Percentiles rank a stretch among this genome's conserved stretches.
phyloP scores from a whole-genome alignment of 2,329 filamentous ascomycete species.

The Fusarium redolens region DNA sequence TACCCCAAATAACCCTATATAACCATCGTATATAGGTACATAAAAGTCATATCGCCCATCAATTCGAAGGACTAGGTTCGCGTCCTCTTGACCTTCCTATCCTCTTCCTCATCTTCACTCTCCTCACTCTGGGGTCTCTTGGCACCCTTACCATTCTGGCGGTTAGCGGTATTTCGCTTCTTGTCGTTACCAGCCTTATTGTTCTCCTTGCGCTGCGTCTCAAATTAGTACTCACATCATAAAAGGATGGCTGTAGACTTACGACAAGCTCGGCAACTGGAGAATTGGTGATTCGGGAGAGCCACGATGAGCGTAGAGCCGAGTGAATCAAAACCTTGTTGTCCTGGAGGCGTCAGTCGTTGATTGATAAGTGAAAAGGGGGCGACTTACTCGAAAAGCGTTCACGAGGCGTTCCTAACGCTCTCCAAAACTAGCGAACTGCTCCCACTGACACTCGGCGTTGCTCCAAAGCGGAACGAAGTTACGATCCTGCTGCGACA shows the following conservation, averaged over 20 bases:
- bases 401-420: constrained; percentile 40
- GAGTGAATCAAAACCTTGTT: constrained; percentile 43
- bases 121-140: constrained; percentile 33
- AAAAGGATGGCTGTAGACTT: background rate
- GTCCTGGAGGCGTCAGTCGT: constrained; percentile 10
- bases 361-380: rapidly evolving
- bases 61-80: background rate
- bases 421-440: constrained; percentile 40
- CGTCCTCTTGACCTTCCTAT: background rate
- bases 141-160: constrained; percentile 13
- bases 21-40: constrained; percentile 1
- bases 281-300: constrained; percentile 36
- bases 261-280: constrained; percentile 37
- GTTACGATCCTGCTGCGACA: constrained; percentile 34
- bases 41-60: background rate
- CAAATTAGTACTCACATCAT: background rate
- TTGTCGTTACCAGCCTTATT: constrained; percentile 42
- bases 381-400: constrained; percentile 30
- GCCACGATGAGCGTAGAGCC: constrained; percentile 37
- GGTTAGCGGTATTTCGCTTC: constrained; percentile 25
- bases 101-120: background rate
- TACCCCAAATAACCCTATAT: background rate
- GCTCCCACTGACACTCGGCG: constrained; percentile 40
- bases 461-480: constrained; percentile 38
- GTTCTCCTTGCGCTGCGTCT: constrained; percentile 33